Conservation (phyloP, 345 rosid genomes). For the Laguncularia racemosa region DNA sequence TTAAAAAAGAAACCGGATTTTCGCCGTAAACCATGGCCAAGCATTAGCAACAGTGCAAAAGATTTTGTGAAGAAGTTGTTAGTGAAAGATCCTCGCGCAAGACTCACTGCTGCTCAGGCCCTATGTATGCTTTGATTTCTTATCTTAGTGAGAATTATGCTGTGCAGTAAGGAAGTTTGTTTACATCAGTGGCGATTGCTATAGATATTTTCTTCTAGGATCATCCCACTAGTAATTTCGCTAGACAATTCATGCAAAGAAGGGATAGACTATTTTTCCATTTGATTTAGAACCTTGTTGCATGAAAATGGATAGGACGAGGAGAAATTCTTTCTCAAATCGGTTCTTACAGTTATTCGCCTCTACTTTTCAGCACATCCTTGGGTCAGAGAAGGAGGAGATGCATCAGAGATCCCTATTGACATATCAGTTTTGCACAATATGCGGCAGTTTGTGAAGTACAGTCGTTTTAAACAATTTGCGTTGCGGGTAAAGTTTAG, state of each 20-base stretch:
- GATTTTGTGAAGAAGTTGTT: slow-evolving; percentile 85
- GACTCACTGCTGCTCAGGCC: slow-evolving; percentile 89
- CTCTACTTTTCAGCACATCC: slow-evolving; percentile 35
- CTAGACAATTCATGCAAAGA: no score
- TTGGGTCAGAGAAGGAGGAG: slow-evolving; percentile 55
- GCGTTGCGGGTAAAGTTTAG: slow-evolving; percentile 34
- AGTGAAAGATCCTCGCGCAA: slow-evolving; percentile 89
- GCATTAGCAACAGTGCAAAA: slow-evolving; percentile 72
- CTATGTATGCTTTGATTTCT: slow-evolving; percentile 26
- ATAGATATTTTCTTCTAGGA: background rate
- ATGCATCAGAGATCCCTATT: slow-evolving; percentile 45
- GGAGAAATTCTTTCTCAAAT: no score
- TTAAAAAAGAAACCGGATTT: slow-evolving; percentile 71
- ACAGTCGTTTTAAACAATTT: slow-evolving; percentile 44
- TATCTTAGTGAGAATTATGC: background rate
- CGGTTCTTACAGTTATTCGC: no score
- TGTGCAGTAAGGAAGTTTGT: no score
- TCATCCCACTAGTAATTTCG: no score
- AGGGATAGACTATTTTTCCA: no score
- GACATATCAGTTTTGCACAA: slow-evolving; percentile 44
- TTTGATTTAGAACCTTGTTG: background rate
- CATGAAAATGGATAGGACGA: background rate
- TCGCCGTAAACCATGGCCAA: slow-evolving; percentile 93
- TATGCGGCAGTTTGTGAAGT: slow-evolving; percentile 46
- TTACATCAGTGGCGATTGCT: background rate